A percentile compares a stretch with the other conserved stretches of the same genome.
phyloP scores from a whole-genome alignment of 2,329 filamentous ascomycete genomes.

The Fusarium mexicanum region DNA sequence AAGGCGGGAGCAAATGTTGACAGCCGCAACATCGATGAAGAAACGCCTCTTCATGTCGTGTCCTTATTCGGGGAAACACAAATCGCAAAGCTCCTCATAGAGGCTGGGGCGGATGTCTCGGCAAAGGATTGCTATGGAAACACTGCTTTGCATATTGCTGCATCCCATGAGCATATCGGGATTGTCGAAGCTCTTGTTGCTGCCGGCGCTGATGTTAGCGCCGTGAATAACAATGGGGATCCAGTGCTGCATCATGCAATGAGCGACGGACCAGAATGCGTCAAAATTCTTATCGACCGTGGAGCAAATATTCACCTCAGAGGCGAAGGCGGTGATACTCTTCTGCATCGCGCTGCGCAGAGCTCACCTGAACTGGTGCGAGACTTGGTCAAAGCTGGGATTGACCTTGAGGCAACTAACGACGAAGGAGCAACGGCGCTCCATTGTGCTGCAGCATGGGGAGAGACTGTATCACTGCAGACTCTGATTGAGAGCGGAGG shows the following conservation, averaged over 20 bases:
- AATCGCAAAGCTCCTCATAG: background rate
- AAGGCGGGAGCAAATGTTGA: background rate
- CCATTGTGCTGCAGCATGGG: background rate
- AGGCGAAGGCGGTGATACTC: background rate
- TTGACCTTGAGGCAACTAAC: background rate
- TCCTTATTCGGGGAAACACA: background rate
- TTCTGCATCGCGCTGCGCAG: background rate
- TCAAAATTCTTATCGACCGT: rapidly evolving
- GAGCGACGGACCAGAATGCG: background rate
- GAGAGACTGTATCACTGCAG: background rate
- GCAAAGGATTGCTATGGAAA: background rate
- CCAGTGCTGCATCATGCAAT: background rate
- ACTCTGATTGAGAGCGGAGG: background rate
- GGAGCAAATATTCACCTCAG: background rate
- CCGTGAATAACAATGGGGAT: background rate
- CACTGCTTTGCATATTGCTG: background rate
- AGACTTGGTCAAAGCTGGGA: background rate
- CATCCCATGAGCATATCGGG: background rate
- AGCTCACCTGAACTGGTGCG: background rate
- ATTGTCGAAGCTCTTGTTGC: background rate
- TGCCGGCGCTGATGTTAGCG: background rate
- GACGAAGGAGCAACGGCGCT: background rate
- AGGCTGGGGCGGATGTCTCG: background rate
- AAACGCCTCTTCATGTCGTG: background rate
- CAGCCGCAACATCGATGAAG: background rate